Conservation (phyloP, 1,284 basidiomycete genomes). For the Wallemia ichthyophaga region DNA sequence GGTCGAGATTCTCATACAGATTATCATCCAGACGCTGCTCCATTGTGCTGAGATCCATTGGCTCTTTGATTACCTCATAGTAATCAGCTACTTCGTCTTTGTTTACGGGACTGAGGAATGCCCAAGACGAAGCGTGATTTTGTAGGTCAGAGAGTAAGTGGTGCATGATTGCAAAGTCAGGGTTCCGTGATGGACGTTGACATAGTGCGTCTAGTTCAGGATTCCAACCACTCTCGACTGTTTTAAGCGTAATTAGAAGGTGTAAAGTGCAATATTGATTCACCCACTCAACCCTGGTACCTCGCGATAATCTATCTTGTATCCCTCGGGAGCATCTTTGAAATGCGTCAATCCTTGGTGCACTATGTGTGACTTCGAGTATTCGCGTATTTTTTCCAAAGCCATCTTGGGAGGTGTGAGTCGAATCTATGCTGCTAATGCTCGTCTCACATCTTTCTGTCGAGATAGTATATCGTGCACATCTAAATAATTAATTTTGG, state of each 20-base stretch:
- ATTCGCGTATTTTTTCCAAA: constrained; percentile 57
- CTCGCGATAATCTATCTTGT: constrained; percentile 22
- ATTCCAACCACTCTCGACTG: constrained; percentile 80
- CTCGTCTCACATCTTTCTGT: constrained; percentile 43
- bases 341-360: constrained; percentile 58
- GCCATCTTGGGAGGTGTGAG: constrained; percentile 24
- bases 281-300: constrained; percentile 36
- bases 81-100: constrained; percentile 63
- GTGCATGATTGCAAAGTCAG: constrained; percentile 37
- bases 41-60: constrained; percentile 54
- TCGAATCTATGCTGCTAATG: not conserved
- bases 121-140: constrained; percentile 55
- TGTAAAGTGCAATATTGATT: not conserved
- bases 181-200: constrained; percentile 25
- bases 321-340: constrained; percentile 20
- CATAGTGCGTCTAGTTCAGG: constrained; percentile 50
- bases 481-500: constrained; percentile 63
- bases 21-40: constrained; percentile 64
- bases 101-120: constrained; percentile 57
- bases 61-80: constrained; percentile 18
- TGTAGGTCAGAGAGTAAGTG: constrained; percentile 56
- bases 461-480: constrained; percentile 43
- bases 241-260: constrained; percentile 1
- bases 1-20: constrained; percentile 43
- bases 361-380: constrained; percentile 60